Evolutionary conservation across 257 asterid genomes (phyloP), one percentile per base, ranked within the genome.

Genomic region (Linderniella brevidens): DNA sequence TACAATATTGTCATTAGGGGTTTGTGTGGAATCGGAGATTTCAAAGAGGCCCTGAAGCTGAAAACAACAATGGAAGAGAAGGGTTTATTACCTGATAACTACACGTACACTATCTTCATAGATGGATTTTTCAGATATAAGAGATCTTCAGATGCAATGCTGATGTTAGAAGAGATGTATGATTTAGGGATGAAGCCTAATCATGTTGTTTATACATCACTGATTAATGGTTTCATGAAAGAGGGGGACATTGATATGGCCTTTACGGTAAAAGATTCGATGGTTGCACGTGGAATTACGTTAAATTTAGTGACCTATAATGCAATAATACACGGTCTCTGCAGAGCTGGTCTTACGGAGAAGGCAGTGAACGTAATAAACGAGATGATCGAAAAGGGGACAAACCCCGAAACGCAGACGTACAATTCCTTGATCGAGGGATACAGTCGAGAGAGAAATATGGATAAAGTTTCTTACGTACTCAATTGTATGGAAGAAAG

Each of bases 191-290:
- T 74, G 50, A 67, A 60, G 15, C 92, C 90, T 13, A 75, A 79
- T 55, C 74, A 62, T 63, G 41, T 65, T 66, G 74, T 77, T 0
- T 81, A 70, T 52, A 60, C 83, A 19, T 73, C 90, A 29, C 61
- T 86, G 64, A 72, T 86, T 46, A 63, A 74, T 59, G 96, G 94
- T 50, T 70, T 81, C 55, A 81, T 85, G 83, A 76, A 66, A 68
- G 83, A 78, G 66, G 88, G 88, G 8, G 56, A 63, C 38, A 37
- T 72, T 48, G 83, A 72, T 0, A 82, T 74, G 58, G 94, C 88
- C 57, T 68, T 78, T 37, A 66, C 32, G 46, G 58, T 78, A 44
- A 78, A 78, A 70, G 76, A 78, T 60, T 61, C 37, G 41, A 85
- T 81, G 93, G 73, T 61, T 56, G 70, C 64, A 19, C 65, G 35